phyloP scores from a whole-genome alignment of 116 monocot species.

The Iris pallida region DNA sequence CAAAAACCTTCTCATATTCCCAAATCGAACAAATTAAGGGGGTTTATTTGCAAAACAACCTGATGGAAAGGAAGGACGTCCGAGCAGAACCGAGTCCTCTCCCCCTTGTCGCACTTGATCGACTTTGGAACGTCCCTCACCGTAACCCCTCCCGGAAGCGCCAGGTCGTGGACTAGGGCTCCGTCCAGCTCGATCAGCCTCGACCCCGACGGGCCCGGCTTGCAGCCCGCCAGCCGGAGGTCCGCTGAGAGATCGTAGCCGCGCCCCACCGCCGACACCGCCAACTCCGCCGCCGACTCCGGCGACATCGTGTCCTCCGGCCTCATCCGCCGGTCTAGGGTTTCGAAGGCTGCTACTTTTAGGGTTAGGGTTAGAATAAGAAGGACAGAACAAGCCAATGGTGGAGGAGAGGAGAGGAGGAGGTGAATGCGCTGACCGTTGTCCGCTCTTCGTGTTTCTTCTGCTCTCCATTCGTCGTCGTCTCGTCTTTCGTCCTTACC shows the following conservation, averaged over 20 bases:
- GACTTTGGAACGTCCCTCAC: conserved; percentile 35
- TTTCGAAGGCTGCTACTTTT: neutral
- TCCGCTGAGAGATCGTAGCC: conserved; percentile 63
- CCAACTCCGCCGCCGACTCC: conserved; percentile 18
- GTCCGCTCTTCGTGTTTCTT: too few relatives aligned
- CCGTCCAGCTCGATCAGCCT: conserved; percentile 40
- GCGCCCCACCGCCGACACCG: conserved; percentile 54
- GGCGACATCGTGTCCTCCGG: conserved; percentile 12
- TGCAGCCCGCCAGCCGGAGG: conserved; percentile 27
- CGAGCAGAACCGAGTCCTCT: conserved; percentile 61
- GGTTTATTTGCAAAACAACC: conserved; percentile 22
- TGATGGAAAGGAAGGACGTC: conserved; percentile 62
- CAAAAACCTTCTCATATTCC: too few relatives aligned
- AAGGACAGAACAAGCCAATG: too few relatives aligned
- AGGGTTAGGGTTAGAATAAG: too few relatives aligned
- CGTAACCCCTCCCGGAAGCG: conserved; percentile 56
- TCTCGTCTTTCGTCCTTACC: too few relatives aligned
- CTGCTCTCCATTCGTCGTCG: too few relatives aligned
- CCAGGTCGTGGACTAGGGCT: conserved; percentile 32
- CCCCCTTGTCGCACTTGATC: conserved; percentile 73
- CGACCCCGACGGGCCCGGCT: conserved; percentile 15
- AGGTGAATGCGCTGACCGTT: too few relatives aligned
- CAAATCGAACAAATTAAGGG: too few relatives aligned
- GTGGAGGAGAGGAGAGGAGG: too few relatives aligned
- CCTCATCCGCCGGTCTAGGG: neutral